Evolutionary conservation across 352 stramenopile species (phyloP).

Genomic region (Pythium grandisporangium): DNA sequence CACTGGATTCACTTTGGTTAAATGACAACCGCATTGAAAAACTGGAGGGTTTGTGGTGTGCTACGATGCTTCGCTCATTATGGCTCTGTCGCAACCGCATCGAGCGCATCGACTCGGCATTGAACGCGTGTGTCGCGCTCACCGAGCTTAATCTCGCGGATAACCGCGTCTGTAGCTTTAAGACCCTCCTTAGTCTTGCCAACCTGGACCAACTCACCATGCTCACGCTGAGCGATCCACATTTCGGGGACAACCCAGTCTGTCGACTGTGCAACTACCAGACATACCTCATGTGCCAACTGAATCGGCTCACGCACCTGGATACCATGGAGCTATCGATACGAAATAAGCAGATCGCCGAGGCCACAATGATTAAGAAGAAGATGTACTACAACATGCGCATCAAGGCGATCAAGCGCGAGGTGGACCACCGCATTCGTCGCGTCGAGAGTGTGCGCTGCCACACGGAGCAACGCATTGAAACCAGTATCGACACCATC

Average conservation of each 20-base stretch:
- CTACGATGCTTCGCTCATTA: slow-evolving; percentile 43
- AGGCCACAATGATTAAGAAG: slow-evolving; percentile 91
- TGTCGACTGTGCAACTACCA: slow-evolving; percentile 91
- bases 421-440: slow-evolving; percentile 49
- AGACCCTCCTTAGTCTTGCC: slow-evolving; percentile 66
- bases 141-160: slow-evolving; percentile 81
- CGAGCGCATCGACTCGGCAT: slow-evolving; percentile 40
- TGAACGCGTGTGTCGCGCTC: slow-evolving; percentile 49
- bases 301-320: slow-evolving; percentile 49
- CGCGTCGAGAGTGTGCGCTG: slow-evolving; percentile 33
- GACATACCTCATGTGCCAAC: slow-evolving; percentile 87
- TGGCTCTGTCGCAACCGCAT: slow-evolving; percentile 77
- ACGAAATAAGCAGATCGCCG: slow-evolving; percentile 81
- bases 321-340: slow-evolving; percentile 71
- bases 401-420: slow-evolving; percentile 84
- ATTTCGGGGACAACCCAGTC: slow-evolving; percentile 88
- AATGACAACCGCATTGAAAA: slow-evolving; percentile 68
- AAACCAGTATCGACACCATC: slow-evolving; percentile 30
- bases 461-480: slow-evolving; percentile 35
- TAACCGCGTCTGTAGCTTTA: slow-evolving; percentile 82
- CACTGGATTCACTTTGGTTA: slow-evolving; percentile 74
- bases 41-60: slow-evolving; percentile 42
- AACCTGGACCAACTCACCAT: slow-evolving; percentile 52
- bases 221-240: slow-evolving; percentile 78
- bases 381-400: slow-evolving; percentile 95